These are phyloP conservation scores for Calycina herbarum DNA, from an alignment of 2,329 filamentous ascomycete species.

Conservation along the genomic window DNA sequence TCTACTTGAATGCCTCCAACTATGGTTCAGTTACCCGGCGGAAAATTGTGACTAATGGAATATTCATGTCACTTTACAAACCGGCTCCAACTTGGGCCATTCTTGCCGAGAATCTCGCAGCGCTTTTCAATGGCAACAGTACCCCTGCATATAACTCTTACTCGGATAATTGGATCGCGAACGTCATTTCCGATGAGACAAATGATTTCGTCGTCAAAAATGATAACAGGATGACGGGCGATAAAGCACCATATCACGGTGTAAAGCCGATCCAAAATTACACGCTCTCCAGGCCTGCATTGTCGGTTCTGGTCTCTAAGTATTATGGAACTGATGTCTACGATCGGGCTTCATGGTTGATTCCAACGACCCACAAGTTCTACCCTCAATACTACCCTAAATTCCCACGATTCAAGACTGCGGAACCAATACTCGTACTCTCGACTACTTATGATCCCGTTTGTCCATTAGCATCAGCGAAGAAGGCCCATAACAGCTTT, in stretches of 20 bases:
- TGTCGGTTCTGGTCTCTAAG: slow-evolving; percentile 7
- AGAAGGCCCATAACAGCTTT: slow-evolving; percentile 30
- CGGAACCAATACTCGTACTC: slow-evolving; percentile 29
- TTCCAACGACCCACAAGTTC: slow-evolving; percentile 22
- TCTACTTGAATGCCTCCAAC: slow-evolving; percentile 27
- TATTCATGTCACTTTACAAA: slow-evolving; percentile 44
- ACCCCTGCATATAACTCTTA: slow-evolving; percentile 37
- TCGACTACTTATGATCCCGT: slow-evolving; percentile 32
- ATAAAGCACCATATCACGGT: slow-evolving; percentile 19
- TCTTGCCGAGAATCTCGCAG: slow-evolving; percentile 22
- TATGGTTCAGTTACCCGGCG: slow-evolving; percentile 26
- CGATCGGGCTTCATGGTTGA: slow-evolving; percentile 19
- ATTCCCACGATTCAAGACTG: slow-evolving; percentile 25
- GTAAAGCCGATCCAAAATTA: slow-evolving; percentile 21
- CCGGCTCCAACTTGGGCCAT: slow-evolving; percentile 29
- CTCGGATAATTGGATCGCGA: slow-evolving; percentile 19
- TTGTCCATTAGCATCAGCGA: slow-evolving; percentile 27
- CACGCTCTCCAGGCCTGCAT: not conserved
- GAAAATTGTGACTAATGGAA: slow-evolving; percentile 31
- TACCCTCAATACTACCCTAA: slow-evolving; percentile 23
- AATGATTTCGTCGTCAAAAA: slow-evolving; percentile 20
- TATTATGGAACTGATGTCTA: slow-evolving; percentile 22
- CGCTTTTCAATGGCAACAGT: slow-evolving; percentile 21
- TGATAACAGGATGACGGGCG: slow-evolving; percentile 19
- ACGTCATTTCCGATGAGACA: slow-evolving; percentile 18